These are phyloP conservation scores for Lactifluus hygrophoroides DNA, from an alignment of 768 basidiomycete genomes.

Conservation along the genomic window DNA sequence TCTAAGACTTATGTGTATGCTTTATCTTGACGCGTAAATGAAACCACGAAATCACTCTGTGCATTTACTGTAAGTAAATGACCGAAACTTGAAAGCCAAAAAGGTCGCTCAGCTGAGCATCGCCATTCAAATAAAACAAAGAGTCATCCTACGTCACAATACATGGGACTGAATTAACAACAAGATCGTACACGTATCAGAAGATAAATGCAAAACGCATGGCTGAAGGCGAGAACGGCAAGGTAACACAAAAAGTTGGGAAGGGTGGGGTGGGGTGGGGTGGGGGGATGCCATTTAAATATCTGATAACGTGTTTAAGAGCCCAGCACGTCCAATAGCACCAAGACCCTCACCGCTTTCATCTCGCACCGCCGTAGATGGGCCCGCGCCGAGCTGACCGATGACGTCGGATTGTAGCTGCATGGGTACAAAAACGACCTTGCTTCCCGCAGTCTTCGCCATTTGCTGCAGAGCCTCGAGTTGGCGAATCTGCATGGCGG, in stretches of 20 bases:
- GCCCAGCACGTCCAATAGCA: slow-evolving; percentile 39
- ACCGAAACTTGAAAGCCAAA: not conserved
- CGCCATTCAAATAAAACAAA: not conserved
- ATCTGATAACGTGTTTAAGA: slow-evolving; percentile 45
- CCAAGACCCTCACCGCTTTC: slow-evolving; percentile 38
- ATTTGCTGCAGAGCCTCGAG: slow-evolving; percentile 93
- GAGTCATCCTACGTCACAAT: not conserved
- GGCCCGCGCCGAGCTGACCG: slow-evolving; percentile 34
- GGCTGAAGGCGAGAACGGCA: not conserved
- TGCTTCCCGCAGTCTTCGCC: slow-evolving; percentile 82
- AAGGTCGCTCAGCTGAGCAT: not conserved
- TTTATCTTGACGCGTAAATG: slow-evolving; percentile 5
- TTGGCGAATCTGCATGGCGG: slow-evolving; percentile 97
- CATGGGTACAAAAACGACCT: slow-evolving; percentile 94
- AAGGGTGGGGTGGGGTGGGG: too few species aligned
- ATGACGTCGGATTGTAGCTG: slow-evolving; percentile 70
- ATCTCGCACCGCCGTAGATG: slow-evolving; percentile 22
- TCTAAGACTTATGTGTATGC: slow-evolving; percentile 6
- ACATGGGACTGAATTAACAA: not conserved
- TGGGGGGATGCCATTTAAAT: too few species aligned
- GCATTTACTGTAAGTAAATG: not conserved
- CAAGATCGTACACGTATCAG: not conserved
- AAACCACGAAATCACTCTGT: not conserved
- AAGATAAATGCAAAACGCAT: too few species aligned
- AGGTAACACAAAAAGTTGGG: not conserved